Evolutionary conservation across 1,284 basidiomycete species (phyloP).

Genomic region (Golubevia sp.): DNA sequence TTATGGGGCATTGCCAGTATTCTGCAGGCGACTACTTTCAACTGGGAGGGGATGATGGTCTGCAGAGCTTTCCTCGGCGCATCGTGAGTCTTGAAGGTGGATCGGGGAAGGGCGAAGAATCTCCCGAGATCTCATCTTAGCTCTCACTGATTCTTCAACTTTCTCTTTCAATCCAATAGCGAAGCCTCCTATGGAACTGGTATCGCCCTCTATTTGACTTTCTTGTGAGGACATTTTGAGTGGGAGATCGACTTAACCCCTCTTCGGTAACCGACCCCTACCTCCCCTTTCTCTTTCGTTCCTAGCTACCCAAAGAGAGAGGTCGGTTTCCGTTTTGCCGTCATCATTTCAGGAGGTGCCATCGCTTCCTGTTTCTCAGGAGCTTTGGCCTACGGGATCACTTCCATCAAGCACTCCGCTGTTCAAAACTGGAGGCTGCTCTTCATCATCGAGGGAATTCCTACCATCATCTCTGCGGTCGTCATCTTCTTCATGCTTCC

Average conservation of each 20-base stretch:
- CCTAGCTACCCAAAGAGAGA: conserved; percentile 15
- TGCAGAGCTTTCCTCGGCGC: neutral
- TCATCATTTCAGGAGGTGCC: conserved; percentile 22
- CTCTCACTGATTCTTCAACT: no score
- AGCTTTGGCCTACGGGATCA: conserved; percentile 49
- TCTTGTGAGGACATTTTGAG: neutral
- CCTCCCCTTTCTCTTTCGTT: neutral
- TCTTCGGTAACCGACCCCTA: neutral
- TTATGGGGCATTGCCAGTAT: neutral
- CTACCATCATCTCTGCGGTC: conserved; percentile 36
- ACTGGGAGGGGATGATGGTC: neutral
- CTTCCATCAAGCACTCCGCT: conserved; percentile 22
- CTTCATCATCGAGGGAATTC: conserved; percentile 46
- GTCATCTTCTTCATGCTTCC: conserved; percentile 41
- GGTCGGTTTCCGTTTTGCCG: conserved; percentile 45
- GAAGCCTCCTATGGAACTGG: neutral
- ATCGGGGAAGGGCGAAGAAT: no score
- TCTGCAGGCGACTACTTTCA: neutral
- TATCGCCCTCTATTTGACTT: neutral
- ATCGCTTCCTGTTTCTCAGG: conserved; percentile 31
- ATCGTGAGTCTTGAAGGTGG: no score
- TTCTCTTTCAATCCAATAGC: no score
- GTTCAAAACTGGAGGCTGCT: conserved; percentile 40
- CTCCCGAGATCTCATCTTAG: no score
- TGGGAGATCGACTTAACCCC: no score